phyloP scores from a whole-genome alignment of 345 rosid genomes.

The Fremontodendron californicum region DNA sequence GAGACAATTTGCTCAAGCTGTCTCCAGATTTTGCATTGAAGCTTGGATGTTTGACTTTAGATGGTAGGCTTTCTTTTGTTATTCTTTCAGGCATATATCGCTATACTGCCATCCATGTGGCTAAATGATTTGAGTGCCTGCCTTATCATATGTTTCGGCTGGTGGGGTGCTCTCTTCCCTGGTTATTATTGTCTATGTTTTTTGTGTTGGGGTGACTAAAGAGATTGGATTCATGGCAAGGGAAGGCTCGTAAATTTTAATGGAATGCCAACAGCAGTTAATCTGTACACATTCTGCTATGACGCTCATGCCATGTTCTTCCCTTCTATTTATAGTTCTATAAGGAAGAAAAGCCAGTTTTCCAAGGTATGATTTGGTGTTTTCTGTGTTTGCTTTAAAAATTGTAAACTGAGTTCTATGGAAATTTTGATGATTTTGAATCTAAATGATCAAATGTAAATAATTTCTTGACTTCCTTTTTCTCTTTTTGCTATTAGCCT shows the following conservation, averaged over 20 bases:
- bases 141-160: constrained; percentile 47
- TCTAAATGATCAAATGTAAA: too few species aligned
- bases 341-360: constrained; percentile 40
- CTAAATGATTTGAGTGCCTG: constrained; percentile 31
- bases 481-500: background rate
- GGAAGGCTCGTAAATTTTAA: constrained; percentile 30
- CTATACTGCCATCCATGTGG: constrained; percentile 42
- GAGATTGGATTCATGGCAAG: constrained; percentile 32
- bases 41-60: constrained; percentile 24
- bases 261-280: constrained; percentile 42
- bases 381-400: background rate
- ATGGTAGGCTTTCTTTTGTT: constrained; percentile 33
- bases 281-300: constrained; percentile 46
- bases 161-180: constrained; percentile 41
- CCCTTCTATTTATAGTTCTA: constrained; percentile 46
- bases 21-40: constrained; percentile 29
- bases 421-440: too few species aligned
- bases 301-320: constrained; percentile 43
- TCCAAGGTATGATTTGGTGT: constrained; percentile 20
- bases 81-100: constrained; percentile 23
- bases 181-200: constrained; percentile 35
- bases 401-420: too few species aligned
- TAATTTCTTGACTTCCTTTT: background rate
- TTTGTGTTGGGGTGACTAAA: constrained; percentile 30
- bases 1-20: constrained; percentile 42